Evolutionary conservation across 1,284 basidiomycete species (phyloP), one percentile per base, ranked within the genome.

Genomic region (Boletus hoseneyae): DNA sequence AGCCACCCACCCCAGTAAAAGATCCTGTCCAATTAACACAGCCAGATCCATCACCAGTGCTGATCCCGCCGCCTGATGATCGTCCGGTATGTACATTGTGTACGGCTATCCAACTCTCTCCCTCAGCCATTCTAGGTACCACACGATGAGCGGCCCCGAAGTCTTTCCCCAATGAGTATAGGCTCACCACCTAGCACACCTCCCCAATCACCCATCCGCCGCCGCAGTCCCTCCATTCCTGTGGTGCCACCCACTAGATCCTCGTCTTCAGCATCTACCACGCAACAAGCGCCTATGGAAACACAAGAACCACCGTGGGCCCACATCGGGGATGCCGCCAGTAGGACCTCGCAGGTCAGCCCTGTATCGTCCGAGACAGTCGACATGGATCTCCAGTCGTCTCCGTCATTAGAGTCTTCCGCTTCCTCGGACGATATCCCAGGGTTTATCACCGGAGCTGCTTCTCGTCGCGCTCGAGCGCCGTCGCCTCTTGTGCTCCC

Each of bases 121-220:
- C 56, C 66, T 69, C 62, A 65, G 64, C 19, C 47, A 33, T 33
- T 48, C 59, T 59, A 66, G 64, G 67, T 66, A 66, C 53, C 48
- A 32, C 44, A 42, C 41, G 52, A 55, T 42, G 63, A 61, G 49
- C 65, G 39, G 8, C 56, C 62, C n/a, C 66, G 75, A 50, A 80
- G 73, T 62, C 66, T 77, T 40, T 78, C 79, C 43, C 78, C 79
- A 0, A 80, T 81, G 78, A 82, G 81, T 47, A 69, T 82, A 42
- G 76, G 74, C 55, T 78, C 79, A 8, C 63, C 74, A 4, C 59
- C 64, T 12, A 68, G 67, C 50, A 70, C 69, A 16, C 70, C 70
- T 33, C 54, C 67, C 21, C 56, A 53, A 34, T 59, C 67, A 7
- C 61, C 66, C 3, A 30, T 51, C 27, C 42, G 4, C n/a, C 36